These are phyloP conservation scores for Knufia petricola DNA, from an alignment of 2,329 filamentous ascomycete genomes.

Conservation along the genomic window DNA sequence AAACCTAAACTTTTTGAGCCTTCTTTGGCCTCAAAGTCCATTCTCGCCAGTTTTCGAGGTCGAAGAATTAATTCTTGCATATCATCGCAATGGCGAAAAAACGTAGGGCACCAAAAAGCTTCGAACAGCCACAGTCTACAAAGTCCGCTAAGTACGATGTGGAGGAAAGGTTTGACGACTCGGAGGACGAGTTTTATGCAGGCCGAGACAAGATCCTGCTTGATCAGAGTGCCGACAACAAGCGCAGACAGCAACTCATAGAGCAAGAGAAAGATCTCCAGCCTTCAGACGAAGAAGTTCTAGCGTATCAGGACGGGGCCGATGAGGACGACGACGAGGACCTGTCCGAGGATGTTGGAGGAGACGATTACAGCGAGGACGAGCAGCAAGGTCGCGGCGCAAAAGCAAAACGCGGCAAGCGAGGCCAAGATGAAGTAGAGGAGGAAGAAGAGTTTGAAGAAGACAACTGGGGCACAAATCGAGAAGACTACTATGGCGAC, in stretches of 20 bases:
- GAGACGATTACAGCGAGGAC: constrained; percentile 44
- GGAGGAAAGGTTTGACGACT: constrained; percentile 75
- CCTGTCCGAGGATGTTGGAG: constrained; percentile 38
- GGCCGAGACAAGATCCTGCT: constrained; percentile 78
- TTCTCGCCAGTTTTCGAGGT: constrained; percentile 12
- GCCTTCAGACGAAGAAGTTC: constrained; percentile 54
- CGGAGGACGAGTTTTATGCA: constrained; percentile 86
- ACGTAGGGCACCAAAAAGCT: constrained; percentile 56
- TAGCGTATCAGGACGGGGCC: constrained; percentile 42
- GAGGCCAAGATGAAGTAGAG: constrained; percentile 29
- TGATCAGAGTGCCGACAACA: constrained; percentile 69
- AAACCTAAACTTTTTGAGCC: background rate
- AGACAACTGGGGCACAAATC: constrained; percentile 78
- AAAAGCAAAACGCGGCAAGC: constrained; percentile 15
- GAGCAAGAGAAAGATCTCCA: constrained; percentile 51
- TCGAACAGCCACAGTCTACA: constrained; percentile 10
- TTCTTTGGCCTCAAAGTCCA: constrained; percentile 2
- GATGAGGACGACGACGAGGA: constrained; percentile 39
- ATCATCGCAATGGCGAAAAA: constrained; percentile 45
- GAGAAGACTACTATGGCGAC: constrained; percentile 85
- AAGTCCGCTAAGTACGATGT: constrained; percentile 25
- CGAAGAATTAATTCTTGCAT: no score
- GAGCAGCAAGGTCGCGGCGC: constrained; percentile 26
- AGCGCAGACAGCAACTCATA: constrained; percentile 60
- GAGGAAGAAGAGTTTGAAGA: constrained; percentile 50